Base-by-base conservation (phyloP, 768 basidiomycete species). In the Collybiopsis confluens region DNA sequence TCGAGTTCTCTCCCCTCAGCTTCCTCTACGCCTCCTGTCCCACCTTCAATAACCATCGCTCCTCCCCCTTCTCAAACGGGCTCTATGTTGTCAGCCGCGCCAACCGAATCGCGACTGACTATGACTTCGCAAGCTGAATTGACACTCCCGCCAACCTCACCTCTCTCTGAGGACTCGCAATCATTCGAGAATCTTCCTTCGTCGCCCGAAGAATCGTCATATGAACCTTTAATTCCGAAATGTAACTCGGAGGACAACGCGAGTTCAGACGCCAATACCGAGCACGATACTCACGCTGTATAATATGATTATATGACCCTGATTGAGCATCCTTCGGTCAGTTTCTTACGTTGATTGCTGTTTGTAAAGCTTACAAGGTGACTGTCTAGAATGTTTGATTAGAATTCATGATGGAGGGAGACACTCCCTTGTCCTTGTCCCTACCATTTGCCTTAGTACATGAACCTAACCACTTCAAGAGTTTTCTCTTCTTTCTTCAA, bases 181-280 rank as follows among this genome's bases (percentile, higher is more conserved):
- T 63, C 68, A 54, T 80, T 77, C 60, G 74, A 73, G 52, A 64
- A 68, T 44, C 64, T 78, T 36, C 73, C 72, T 37, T 78, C 79
- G 47, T 74, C 77, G 26, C 73, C 73, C 3, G 76, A 76, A 45
- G 50, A 43, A 42, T 36, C 27, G 13, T 24, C 50, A 15, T 43
- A 16, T 10, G 50, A 41, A 41, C 50, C 40, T 30, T 6, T 52
- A 27, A 52, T 52, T 18, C 50, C 50, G 24, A 52, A 42, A 42
- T 30, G 20, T 4, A 26, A 26, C 7, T 11, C 13, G 21, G 44
- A 11, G 3, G 11, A 8, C 4, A 45, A 7, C 6, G 38, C 13
- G 16, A 16, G 4, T 16, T 16, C 38, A n/a, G 38, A n/a, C 38
- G 16, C 23, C 9, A 16, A 45, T 21, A 44, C 0, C 21, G 27